Base-by-base conservation (phyloP, 441 rosid genomes). In the Euphorbia corollata region DNA sequence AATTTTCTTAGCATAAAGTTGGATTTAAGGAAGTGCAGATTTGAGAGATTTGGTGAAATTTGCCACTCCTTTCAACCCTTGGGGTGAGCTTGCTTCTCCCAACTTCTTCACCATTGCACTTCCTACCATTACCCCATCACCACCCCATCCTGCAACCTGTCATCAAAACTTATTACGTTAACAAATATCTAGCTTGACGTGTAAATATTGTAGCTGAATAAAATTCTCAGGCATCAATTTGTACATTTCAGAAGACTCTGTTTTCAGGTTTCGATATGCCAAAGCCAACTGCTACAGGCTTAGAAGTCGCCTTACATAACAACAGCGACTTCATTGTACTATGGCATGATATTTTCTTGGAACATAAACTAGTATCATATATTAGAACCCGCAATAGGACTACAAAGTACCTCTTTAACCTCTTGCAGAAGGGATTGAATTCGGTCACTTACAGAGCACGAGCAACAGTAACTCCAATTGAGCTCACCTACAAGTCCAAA, bases 271-370 rank as follows among this genome's bases (percentile, higher is more conserved):
- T 86, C 0, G 97, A 93, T 78, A 91, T 86, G 61, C 99, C 99
- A 78, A 93, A 93, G 54, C 99, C 97, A 41, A 93, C 96, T 0
- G 93, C 96, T 0, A 93, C 88, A 2, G 99, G 97, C 63, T 91
- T 93, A 16, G 71, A 65, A 59, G 96, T 82, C 27, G 82, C 84
- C 89, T 89, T 84, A 51, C 71, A 72, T 20, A 11, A 48, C n/a
- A 54, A 68, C 68, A 58, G 8, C 24, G 2, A 27, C 32, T 27
- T 27, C 32, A 27, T 27, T 27, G 1, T 27, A 27, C 4, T 27
- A 27, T 1, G 32, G 4, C 32, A 27, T 27, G 1, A 65, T 18
- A 19, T 36, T 63, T 55, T 9, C 61, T 20, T 51, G 0, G 47
- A 13, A 32, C 30, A 27, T 27, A 27, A 27, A 27, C 32, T 27